A percentile compares a stretch with the other conserved stretches of the same genome.
Conservation (phyloP, 2,329 filamentous ascomycete genomes). For the Pezicula carpinea region DNA sequence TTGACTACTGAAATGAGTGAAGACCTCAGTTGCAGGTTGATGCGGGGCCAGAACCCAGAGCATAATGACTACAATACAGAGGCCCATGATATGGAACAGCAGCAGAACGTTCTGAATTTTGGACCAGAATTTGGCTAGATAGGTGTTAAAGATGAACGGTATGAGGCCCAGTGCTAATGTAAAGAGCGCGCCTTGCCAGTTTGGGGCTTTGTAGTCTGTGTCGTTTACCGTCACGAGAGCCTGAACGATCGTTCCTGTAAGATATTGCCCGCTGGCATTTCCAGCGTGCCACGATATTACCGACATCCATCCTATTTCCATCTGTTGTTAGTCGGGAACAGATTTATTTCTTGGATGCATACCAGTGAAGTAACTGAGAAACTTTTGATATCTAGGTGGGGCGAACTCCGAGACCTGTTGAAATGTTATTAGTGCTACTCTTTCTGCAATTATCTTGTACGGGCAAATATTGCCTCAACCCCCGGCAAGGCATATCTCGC, state of each 20-base stretch:
- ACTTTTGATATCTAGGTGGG: conserved; percentile 40
- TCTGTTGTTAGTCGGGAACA: background rate
- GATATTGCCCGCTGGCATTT: conserved; percentile 35
- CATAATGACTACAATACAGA: conserved; percentile 36
- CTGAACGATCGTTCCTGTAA: conserved; percentile 40
- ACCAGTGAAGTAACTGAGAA: conserved; percentile 48
- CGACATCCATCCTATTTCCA: conserved; percentile 36
- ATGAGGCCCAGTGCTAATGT: conserved; percentile 36
- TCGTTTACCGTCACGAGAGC: conserved; percentile 33
- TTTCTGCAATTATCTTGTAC: no score
- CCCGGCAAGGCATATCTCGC: no score
- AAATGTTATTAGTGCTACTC: no score
- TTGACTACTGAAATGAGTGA: conserved; percentile 26
- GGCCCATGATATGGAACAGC: conserved; percentile 38
- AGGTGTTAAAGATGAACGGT: conserved; percentile 40
- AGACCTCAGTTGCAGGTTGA: conserved; percentile 18
- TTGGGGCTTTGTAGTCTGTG: conserved; percentile 28
- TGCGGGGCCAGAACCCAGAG: conserved; percentile 28
- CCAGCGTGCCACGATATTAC: conserved; percentile 41
- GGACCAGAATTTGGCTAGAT: conserved; percentile 32
- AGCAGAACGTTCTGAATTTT: conserved; percentile 37
- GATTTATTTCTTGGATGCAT: no score
- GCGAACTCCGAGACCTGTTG: conserved; percentile 43
- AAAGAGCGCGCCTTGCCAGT: conserved; percentile 37
- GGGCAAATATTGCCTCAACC: no score